Base-by-base conservation (phyloP, 148 eudicot species). In the Linanthus parryae region DNA sequence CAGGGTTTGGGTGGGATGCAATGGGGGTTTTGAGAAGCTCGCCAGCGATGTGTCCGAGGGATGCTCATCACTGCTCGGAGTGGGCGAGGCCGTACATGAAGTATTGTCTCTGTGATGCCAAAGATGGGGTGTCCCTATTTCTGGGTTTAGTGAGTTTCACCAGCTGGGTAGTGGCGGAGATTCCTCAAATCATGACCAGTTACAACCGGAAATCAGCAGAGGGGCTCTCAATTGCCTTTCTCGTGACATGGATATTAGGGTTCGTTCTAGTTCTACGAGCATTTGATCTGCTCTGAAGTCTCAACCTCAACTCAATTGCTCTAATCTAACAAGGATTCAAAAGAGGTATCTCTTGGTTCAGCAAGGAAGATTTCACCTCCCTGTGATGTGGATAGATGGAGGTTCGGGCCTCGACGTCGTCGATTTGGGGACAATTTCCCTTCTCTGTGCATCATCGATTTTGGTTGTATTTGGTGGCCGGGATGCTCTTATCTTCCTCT, bases 241-340 rank as follows among this genome's bases (percentile, higher is more conserved):
- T 85, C 10, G 14, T 72, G 55, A 82, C 86, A 55, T 85, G 95
- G 95, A 73, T 85, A 16, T 14, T 82, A 7, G 95, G 95, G 90
- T 85, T n/a, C n/a, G n/a, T n/a, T n/a, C n/a, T n/a, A n/a, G n/a
- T n/a, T n/a, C n/a, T n/a, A n/a, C n/a, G n/a, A n/a, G n/a, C n/a
- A n/a, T n/a, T n/a, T n/a, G n/a, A n/a, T n/a, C n/a, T n/a, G n/a
- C n/a, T n/a, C n/a, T n/a, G n/a, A n/a, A n/a, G n/a, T n/a, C n/a
- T n/a, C n/a, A n/a, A n/a, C n/a, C n/a, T n/a, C n/a, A n/a, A n/a
- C n/a, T n/a, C n/a, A n/a, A n/a, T n/a, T n/a, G n/a, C n/a, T n/a
- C n/a, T n/a, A n/a, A n/a, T n/a, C n/a, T n/a, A n/a, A n/a, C n/a
- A n/a, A n/a, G n/a, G n/a, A n/a, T n/a, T n/a, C n/a, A n/a, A n/a